Base-by-base conservation (phyloP, 495 filamentous ascomycete genomes). In the Talaromyces stipitatus region DNA sequence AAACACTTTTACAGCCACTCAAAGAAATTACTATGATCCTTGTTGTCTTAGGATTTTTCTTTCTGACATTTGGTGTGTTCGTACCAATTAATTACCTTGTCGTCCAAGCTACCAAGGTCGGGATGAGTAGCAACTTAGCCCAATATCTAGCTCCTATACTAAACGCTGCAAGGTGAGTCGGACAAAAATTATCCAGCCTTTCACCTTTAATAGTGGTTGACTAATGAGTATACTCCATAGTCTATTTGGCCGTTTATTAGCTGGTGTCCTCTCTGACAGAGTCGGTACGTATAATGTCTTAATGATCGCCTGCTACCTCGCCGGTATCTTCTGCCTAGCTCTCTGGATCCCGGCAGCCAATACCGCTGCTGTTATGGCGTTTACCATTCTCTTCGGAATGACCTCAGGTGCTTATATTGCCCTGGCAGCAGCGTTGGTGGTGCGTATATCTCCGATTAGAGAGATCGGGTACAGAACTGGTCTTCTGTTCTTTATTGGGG, bases 61-160 rank as follows among this genome's bases (percentile, higher is more conserved):
- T 48, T 11, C 18, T 48, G 45, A 48, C 45, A 18, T 48, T n/a
- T 18, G 11, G 67, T 90, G 33, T 41, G 11, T 89, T 89, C 66
- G 59, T 90, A 18, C 89, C 89, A 0, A 83, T 89, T 70, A 87
- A 84, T 63, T 91, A 82, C 63, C 72, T 92, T 36, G 81, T 84
- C 29, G 72, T 84, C 2, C 68, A 83, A 54, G 87, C 0, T 60
- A 53, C n/a, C 23, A 36, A 20, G 26, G 9, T 54, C 87, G 85
- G 33, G 86, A 91, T 81, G 76, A 76, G 18, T n/a, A 60, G 1
- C 55, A 64, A 5, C 66, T 29, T 91, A 9, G 75, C 83, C 7
- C 70, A 69, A n/a, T 91, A 91, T 61, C 68, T 91, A 10, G 67
- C 90, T 29, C 74, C 88, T 0, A 85, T 92, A 56, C 67, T 91